Evolutionary conservation across 176 grass and related monocot genomes (phyloP).

Genomic region (Lolium multiflorum): DNA sequence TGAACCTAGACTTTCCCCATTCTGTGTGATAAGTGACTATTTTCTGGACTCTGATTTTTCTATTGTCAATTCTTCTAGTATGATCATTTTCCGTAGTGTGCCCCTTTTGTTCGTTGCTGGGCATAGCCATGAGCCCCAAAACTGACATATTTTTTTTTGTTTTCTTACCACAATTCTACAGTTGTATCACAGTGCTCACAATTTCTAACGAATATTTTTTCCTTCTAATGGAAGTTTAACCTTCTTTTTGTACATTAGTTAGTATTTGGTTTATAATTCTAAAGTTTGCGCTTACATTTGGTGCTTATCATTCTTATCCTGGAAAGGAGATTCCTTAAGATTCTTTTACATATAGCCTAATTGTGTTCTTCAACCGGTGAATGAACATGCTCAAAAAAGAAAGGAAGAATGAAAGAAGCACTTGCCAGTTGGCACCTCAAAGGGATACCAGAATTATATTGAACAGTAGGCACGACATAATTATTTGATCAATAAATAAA

Average conservation of each 20-base stretch:
- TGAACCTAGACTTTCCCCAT: conserved; percentile 29
- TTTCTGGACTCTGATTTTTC: conserved; percentile 10
- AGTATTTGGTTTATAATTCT: conserved; percentile 11
- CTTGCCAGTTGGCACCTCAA: neutral
- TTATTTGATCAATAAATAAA: neutral
- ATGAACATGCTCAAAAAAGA: neutral
- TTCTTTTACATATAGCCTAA: conserved; percentile 20
- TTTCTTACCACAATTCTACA: conserved; percentile 34
- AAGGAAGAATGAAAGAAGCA: neutral
- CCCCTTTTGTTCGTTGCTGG: conserved; percentile 51
- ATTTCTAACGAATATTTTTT: conserved; percentile 33
- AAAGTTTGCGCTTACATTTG: conserved; percentile 28
- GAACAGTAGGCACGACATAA: neutral
- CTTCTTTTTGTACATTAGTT: conserved; percentile 36
- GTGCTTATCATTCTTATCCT: neutral
- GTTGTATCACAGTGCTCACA: conserved; percentile 33
- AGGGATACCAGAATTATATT: neutral
- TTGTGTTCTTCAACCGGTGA: neutral
- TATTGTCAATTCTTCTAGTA: conserved; percentile 21
- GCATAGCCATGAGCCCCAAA: conserved; percentile 45
- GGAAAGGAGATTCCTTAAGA: neutral
- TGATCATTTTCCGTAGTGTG: conserved; percentile 32
- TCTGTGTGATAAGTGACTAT: conserved; percentile 27
- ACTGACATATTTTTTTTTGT: conserved; percentile 29
- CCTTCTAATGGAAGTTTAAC: conserved; percentile 25